These are phyloP conservation scores for Circinella minor DNA, from an alignment of 371 early-diverging fungal genomes.

Conservation along the genomic window DNA sequence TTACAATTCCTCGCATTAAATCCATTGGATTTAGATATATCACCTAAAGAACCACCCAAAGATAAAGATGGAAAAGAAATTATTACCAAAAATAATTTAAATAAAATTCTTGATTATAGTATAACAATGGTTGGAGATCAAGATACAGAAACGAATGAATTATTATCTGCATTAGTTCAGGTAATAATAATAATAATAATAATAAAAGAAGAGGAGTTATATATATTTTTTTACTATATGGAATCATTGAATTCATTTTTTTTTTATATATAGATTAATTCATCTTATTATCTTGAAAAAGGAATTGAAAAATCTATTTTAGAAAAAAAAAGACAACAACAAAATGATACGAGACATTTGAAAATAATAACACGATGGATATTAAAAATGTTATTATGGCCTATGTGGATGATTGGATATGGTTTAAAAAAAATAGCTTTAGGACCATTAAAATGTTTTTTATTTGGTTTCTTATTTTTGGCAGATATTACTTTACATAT, in stretches of 20 bases:
- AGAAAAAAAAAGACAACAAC: not conserved
- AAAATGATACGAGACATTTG: not conserved
- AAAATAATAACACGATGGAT: not conserved
- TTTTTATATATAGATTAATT: conserved; percentile 60
- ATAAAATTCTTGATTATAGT: conserved; percentile 26
- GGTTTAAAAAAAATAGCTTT: conserved; percentile 32
- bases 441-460: conserved; percentile 39
- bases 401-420: conserved; percentile 13
- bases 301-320: conserved; percentile 27
- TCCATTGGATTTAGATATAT: conserved; percentile 74
- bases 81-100: conserved; percentile 20
- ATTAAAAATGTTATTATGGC: not conserved
- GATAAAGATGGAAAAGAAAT: conserved; percentile 11
- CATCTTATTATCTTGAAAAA: conserved; percentile 53
- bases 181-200: conserved; percentile 15
- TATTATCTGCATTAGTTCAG: conserved; percentile 36
- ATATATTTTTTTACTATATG: too few relatives aligned
- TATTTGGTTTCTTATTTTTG: conserved; percentile 49
- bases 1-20: conserved; percentile 76
- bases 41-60: conserved; percentile 33
- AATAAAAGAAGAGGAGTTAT: too few relatives aligned
- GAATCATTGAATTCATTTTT: too few relatives aligned
- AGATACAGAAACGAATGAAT: conserved; percentile 19
- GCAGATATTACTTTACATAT: conserved; percentile 58
- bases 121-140: not conserved